Evolutionary conservation across 331 rosid species (phyloP).

Genomic region (Rhamnella rubrinervis): DNA sequence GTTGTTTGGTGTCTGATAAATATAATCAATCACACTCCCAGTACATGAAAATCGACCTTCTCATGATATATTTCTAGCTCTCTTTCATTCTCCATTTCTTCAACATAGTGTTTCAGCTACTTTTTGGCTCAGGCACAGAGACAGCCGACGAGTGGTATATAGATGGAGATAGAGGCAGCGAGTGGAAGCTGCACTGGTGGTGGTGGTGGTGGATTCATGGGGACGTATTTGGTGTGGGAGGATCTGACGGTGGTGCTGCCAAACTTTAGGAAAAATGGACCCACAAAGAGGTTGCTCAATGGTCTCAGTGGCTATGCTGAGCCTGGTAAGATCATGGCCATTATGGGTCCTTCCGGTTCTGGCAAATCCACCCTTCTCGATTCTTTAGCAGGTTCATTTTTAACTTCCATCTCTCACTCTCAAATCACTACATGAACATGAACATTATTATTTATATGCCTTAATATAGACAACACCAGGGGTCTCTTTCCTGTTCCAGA

Average conservation of each 20-base stretch:
- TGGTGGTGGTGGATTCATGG: slow-evolving; percentile 27
- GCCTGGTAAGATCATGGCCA: slow-evolving; percentile 84
- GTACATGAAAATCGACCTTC: background rate
- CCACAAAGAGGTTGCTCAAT: slow-evolving; percentile 63
- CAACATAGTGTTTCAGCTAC: background rate
- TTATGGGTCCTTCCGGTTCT: slow-evolving; percentile 99
- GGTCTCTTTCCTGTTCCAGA: background rate
- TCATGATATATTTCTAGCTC: background rate
- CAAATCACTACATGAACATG: background rate
- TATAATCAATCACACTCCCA: background rate
- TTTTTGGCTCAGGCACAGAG: background rate
- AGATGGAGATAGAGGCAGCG: slow-evolving; percentile 21
- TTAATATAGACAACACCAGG: background rate
- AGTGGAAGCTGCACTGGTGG: background rate
- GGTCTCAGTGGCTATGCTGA: slow-evolving; percentile 82
- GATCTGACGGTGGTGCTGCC: slow-evolving; percentile 69
- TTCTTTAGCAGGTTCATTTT: slow-evolving; percentile 66
- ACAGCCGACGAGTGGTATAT: no score
- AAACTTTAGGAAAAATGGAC: slow-evolving; percentile 58
- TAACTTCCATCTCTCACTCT: slow-evolving; percentile 4
- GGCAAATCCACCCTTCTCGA: slow-evolving; percentile 97
- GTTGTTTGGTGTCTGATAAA: slow-evolving; percentile 29
- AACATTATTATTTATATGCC: background rate
- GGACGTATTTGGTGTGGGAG: slow-evolving; percentile 76
- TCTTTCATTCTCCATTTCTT: background rate